A percentile compares a stretch with the other conserved stretches of the same genome.
Conservation (phyloP, 2,329 filamentous ascomycete genomes). For the Sordariomycetes sp. region DNA sequence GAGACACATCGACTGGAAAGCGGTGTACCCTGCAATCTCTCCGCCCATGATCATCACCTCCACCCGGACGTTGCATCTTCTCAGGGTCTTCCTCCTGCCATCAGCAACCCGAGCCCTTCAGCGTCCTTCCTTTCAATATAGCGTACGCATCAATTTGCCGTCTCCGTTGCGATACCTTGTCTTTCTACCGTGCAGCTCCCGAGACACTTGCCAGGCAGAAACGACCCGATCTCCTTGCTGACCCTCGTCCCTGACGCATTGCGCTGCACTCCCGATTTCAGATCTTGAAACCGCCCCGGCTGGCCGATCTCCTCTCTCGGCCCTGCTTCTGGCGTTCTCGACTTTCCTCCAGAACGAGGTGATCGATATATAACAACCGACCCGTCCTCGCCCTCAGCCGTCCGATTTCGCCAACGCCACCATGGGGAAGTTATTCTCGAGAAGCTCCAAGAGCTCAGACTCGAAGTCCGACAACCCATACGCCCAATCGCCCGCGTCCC, state of each 20-base stretch:
- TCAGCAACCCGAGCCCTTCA: neutral
- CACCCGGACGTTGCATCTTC: neutral
- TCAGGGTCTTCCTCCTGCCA: neutral
- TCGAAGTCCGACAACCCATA: conserved; percentile 43
- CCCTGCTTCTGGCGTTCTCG: neutral
- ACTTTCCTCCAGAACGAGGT: neutral
- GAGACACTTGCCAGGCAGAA: neutral
- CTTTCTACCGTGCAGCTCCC: neutral
- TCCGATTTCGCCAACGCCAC: conserved; percentile 8
- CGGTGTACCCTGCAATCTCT: neutral
- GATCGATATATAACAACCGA: neutral
- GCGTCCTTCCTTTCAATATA: neutral
- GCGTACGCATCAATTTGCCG: neutral
- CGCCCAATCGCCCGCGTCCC: conserved; percentile 28
- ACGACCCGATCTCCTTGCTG: neutral
- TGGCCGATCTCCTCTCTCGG: neutral
- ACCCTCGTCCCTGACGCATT: neutral
- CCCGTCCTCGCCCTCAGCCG: neutral
- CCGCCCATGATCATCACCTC: neutral
- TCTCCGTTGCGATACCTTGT: neutral
- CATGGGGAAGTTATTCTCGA: conserved; percentile 54
- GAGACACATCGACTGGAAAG: neutral
- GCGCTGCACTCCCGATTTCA: neutral
- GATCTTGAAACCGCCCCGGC: neutral
- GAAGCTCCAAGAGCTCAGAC: conserved; percentile 39